These are phyloP conservation scores for Neurospora africana DNA, from an alignment of 495 filamentous ascomycete genomes.

Conservation along the genomic window DNA sequence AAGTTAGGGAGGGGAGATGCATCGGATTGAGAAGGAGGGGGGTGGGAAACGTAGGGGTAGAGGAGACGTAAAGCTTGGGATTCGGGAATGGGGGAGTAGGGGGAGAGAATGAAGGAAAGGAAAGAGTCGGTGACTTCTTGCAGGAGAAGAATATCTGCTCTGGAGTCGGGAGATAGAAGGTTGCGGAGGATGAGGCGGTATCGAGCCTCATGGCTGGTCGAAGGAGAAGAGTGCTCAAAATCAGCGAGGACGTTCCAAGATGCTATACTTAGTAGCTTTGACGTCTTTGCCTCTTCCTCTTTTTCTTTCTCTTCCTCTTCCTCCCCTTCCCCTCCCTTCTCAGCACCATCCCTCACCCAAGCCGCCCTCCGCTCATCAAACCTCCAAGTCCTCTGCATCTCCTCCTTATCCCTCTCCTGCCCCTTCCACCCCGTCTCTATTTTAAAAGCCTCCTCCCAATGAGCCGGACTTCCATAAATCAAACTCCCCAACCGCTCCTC, in stretches of 20 bases:
- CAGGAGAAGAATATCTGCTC: constrained; percentile 40
- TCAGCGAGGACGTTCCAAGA: constrained; percentile 50
- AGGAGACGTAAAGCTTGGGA: constrained; percentile 24
- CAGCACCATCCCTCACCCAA: not conserved
- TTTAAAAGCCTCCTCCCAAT: constrained; percentile 13
- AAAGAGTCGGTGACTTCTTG: constrained; percentile 51
- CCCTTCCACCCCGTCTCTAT: not conserved
- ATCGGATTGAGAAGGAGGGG: constrained; percentile 35
- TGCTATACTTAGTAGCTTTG: constrained; percentile 27
- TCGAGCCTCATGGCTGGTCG: constrained; percentile 15
- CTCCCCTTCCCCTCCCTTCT: constrained; percentile 1
- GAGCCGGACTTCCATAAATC: not conserved
- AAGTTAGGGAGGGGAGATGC: constrained; percentile 40
- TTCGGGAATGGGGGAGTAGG: not conserved
- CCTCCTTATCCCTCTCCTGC: not conserved
- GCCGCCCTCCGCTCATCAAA: not conserved
- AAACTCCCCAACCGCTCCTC: not conserved
- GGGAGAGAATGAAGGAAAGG: constrained; percentile 36
- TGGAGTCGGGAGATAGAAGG: constrained; percentile 26
- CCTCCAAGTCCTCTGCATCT: constrained; percentile 3
- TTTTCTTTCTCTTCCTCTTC: constrained; percentile 6
- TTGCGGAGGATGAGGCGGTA: constrained; percentile 39
- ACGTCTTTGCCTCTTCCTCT: not conserved
- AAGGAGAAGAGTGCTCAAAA: constrained; percentile 35
- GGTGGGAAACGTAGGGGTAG: constrained; percentile 42